Evolutionary conservation across 306 rosid genomes (phyloP), one percentile per base, ranked within the genome.

Genomic region (Crotalaria pallida): DNA sequence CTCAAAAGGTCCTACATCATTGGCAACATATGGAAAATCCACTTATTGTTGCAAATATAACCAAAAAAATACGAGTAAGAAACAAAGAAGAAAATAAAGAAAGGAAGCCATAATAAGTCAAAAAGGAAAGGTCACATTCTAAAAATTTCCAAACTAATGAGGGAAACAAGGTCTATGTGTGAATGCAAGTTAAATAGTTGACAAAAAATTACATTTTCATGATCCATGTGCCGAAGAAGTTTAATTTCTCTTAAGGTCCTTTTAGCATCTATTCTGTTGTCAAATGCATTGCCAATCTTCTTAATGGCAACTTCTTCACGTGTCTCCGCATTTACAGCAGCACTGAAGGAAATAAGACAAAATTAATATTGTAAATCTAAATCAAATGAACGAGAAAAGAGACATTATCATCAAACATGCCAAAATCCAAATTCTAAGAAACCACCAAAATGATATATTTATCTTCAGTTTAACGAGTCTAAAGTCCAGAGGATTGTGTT

Each of bases 211-310:
- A 92, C 98, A 88, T 92, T 92, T 77, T 86, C 96, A 82, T 89
- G 98, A 75, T 83, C 91, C 98, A 92, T 83, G 86, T 92, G 98
- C 59, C 67, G 87, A 48, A 89, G 98, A 79, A 92, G 96, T 87
- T 92, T 92, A 65, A 92, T 92, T 83, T 92, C 98, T 40, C 96
- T 92, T 50, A 92, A 77, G 58, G 91, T 92, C 87, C 98, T 86
- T 77, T 89, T 92, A 76, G 96, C 96, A 69, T 92, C 96, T 36
- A 92, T 92, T 81, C 87, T 89, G 82, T 89, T 89, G 88, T 92
- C 98, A 80, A 92, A 92, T 77, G 98, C 96, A 79, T 92, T 92
- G 47, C 98, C 98, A 80, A 92, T 65, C 92, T 92, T 92, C 98
- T 92, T 92, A 77, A 92, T 89, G 43, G 98, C 98, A 85, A 92